Percentiles rank a stretch among this genome's conserved stretches.
These are phyloP conservation scores for Ganoderma lingzhi DNA, from an alignment of 1,284 basidiomycete species.

Conservation along the genomic window DNA sequence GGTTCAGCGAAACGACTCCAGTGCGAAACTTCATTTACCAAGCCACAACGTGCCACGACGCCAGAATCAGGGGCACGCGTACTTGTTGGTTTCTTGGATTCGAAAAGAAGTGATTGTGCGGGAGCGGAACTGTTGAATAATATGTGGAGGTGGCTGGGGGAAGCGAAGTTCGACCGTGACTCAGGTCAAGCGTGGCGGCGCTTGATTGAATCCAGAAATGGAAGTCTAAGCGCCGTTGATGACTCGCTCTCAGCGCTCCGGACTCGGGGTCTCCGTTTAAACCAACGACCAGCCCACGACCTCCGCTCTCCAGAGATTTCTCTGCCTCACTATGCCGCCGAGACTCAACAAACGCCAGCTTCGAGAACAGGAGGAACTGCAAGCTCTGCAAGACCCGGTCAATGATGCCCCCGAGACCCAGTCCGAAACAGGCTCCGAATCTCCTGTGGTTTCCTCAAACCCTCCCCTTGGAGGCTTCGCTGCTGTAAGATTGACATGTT, in stretches of 20 bases:
- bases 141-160: too few species aligned
- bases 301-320: neutral
- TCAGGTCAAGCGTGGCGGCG: neutral
- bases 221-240: neutral
- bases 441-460: constrained; percentile 29
- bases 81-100: neutral
- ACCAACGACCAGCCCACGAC: neutral
- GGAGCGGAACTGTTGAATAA: too few species aligned
- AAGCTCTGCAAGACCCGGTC: constrained; percentile 51
- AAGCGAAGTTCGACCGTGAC: too few species aligned
- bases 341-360: constrained; percentile 88
- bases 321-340: constrained; percentile 62
- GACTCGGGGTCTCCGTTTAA: neutral
- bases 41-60: neutral
- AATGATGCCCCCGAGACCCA: constrained; percentile 41
- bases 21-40: neutral
- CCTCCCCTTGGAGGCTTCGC: constrained; percentile 57
- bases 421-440: constrained; percentile 39
- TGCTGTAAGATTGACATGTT: constrained; percentile 52
- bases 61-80: neutral
- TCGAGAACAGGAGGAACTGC: constrained; percentile 82
- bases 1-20: neutral
- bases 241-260: neutral
- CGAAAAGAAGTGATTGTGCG: neutral
- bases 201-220: neutral